Evolutionary conservation across 768 basidiomycete species (phyloP).

Genomic region (Hemileccinum impolitum): DNA sequence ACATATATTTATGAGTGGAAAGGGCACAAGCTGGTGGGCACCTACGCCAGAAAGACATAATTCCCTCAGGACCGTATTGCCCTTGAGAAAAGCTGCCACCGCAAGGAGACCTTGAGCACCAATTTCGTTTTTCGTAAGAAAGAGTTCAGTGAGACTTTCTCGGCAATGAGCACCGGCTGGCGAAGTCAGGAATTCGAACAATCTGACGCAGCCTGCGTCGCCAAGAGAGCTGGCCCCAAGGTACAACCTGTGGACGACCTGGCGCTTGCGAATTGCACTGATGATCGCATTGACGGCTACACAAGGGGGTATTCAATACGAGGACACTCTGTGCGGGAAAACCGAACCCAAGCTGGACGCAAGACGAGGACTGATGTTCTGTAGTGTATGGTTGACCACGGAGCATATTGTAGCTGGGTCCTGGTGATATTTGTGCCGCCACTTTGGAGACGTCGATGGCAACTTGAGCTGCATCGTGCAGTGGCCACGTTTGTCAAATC

Average conservation of each 20-base stretch:
- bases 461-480: constrained; percentile 26
- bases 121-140: constrained; percentile 54
- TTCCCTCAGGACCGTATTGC: constrained; percentile 44
- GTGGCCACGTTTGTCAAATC: not conserved
- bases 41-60: constrained; percentile 59
- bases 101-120: constrained; percentile 52
- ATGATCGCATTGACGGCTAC: constrained; percentile 54
- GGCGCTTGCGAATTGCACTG: constrained; percentile 42
- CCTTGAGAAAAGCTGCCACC: constrained; percentile 48
- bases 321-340: not conserved
- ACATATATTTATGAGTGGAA: constrained; percentile 3
- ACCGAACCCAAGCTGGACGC: constrained; percentile 27
- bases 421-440: constrained; percentile 22
- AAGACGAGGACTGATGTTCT: constrained; percentile 27
- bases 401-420: constrained; percentile 33
- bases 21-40: constrained; percentile 3
- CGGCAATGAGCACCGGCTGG: constrained; percentile 41
- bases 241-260: constrained; percentile 48
- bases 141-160: constrained; percentile 47
- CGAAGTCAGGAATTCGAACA: constrained; percentile 56
- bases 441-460: constrained; percentile 15
- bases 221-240: constrained; percentile 55
- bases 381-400: constrained; percentile 16
- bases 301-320: not conserved
- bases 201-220: constrained; percentile 51